Conservation (phyloP, 768 basidiomycete species). For the Chalciporus sphaerocephalus region DNA sequence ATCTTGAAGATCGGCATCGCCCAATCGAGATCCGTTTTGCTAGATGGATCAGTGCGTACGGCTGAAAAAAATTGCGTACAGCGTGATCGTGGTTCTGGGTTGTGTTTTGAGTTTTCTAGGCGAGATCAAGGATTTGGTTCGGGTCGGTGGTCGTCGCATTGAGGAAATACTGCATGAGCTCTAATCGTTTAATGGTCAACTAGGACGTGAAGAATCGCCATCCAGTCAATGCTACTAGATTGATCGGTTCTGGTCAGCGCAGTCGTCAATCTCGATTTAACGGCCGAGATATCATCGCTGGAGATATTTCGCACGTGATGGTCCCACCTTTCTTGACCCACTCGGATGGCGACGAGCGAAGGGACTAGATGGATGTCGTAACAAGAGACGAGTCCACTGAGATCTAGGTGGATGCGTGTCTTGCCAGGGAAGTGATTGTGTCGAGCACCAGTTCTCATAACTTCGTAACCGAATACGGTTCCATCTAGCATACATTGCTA, state of each 20-base stretch:
- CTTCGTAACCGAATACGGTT: slow-evolving; percentile 1
- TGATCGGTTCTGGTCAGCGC: slow-evolving; percentile 1
- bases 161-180: slow-evolving; percentile 36
- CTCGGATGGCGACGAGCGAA: slow-evolving; percentile 8
- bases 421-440: slow-evolving; percentile 24
- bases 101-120: slow-evolving; percentile 12
- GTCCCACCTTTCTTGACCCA: slow-evolving; percentile 13
- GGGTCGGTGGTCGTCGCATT: slow-evolving; percentile 16
- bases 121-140: slow-evolving; percentile 5
- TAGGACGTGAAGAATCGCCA: slow-evolving; percentile 34
- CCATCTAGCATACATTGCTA: no score
- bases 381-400: slow-evolving; percentile 18
- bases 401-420: slow-evolving; percentile 18
- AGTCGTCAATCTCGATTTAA: slow-evolving; percentile 4
- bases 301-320: slow-evolving; percentile 12
- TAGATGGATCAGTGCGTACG: neutral
- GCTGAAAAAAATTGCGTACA: slow-evolving; percentile 8
- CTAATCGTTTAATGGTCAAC: slow-evolving; percentile 43
- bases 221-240: slow-evolving; percentile 41
- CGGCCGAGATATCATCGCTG: slow-evolving; percentile 2
- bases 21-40: slow-evolving; percentile 6
- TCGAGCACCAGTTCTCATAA: slow-evolving; percentile 15
- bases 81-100: slow-evolving; percentile 17
- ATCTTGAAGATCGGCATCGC: slow-evolving; percentile 6
- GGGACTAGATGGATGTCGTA: slow-evolving; percentile 18